Conservation (phyloP, 371 early-diverging fungal species). For the Lichtheimia hyalospora region DNA sequence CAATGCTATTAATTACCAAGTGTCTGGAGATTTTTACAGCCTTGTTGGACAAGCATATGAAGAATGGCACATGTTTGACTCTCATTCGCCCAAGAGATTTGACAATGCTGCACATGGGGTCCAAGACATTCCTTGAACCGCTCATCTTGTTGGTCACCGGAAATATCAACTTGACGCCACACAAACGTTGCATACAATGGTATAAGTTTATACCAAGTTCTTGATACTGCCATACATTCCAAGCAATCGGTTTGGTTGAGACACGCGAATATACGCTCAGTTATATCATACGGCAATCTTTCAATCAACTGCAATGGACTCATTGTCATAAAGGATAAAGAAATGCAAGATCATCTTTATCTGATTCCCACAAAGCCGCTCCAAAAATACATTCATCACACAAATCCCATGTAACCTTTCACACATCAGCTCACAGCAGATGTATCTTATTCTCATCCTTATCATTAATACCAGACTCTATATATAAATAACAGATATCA, state of each 20-base stretch:
- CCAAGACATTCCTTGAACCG: background rate
- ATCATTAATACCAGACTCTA: too few relatives aligned
- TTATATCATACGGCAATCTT: background rate
- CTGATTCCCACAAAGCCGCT: too few relatives aligned
- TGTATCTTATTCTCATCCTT: too few relatives aligned
- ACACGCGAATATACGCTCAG: background rate
- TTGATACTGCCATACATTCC: constrained; percentile 6
- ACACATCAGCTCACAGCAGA: too few relatives aligned
- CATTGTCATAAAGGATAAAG: too few relatives aligned
- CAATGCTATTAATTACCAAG: background rate
- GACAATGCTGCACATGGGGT: background rate
- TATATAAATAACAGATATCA: too few relatives aligned
- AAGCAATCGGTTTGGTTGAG: constrained; percentile 2
- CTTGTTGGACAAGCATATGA: background rate
- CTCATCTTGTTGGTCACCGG: background rate
- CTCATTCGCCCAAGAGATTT: background rate
- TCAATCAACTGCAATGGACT: too few relatives aligned
- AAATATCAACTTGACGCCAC: background rate
- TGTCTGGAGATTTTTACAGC: background rate
- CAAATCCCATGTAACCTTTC: too few relatives aligned
- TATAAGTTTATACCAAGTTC: background rate
- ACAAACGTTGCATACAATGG: background rate
- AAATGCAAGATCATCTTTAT: too few relatives aligned
- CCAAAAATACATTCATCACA: too few relatives aligned
- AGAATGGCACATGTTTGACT: background rate